These are phyloP conservation scores for Pseudovirgaria hyperparasitica DNA, from an alignment of 2,329 filamentous ascomycete genomes.

Conservation along the genomic window DNA sequence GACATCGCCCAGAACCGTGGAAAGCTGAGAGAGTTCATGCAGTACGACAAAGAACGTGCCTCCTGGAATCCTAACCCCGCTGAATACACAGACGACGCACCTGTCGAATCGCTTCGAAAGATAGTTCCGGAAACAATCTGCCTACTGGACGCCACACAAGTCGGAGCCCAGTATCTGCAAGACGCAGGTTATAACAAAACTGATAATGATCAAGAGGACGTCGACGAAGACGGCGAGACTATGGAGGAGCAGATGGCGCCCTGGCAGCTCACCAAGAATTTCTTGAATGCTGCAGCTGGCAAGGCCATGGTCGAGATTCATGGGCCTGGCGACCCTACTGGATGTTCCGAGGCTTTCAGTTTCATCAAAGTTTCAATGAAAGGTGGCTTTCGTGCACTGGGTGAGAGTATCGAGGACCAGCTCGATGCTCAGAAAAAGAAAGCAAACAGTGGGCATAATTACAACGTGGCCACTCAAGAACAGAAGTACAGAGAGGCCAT, in stretches of 20 bases:
- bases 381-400: slow-evolving; percentile 83
- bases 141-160: slow-evolving; percentile 90
- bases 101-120: slow-evolving; percentile 61
- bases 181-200: slow-evolving; percentile 75
- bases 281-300: slow-evolving; percentile 81
- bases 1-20: slow-evolving; percentile 92
- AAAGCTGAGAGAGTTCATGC: slow-evolving; percentile 92
- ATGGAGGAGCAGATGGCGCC: slow-evolving; percentile 83
- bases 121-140: slow-evolving; percentile 95
- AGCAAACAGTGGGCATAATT: slow-evolving; percentile 74
- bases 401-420: slow-evolving; percentile 78
- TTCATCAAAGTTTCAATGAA: slow-evolving; percentile 99
- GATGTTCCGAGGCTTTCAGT: slow-evolving; percentile 85
- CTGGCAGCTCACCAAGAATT: slow-evolving; percentile 95
- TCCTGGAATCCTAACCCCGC: slow-evolving; percentile 63
- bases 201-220: slow-evolving; percentile 48
- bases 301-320: slow-evolving; percentile 96
- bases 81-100: slow-evolving; percentile 68
- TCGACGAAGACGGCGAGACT: slow-evolving; percentile 55
- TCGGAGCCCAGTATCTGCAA: slow-evolving; percentile 78
- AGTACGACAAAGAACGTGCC: slow-evolving; percentile 76
- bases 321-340: slow-evolving; percentile 88
- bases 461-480: slow-evolving; percentile 93
- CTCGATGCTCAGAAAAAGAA: slow-evolving; percentile 63
- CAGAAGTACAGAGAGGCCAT: slow-evolving; percentile 86